Conservation (phyloP, 2,329 filamentous ascomycete genomes). For the Neofusicoccum umdonicola region DNA sequence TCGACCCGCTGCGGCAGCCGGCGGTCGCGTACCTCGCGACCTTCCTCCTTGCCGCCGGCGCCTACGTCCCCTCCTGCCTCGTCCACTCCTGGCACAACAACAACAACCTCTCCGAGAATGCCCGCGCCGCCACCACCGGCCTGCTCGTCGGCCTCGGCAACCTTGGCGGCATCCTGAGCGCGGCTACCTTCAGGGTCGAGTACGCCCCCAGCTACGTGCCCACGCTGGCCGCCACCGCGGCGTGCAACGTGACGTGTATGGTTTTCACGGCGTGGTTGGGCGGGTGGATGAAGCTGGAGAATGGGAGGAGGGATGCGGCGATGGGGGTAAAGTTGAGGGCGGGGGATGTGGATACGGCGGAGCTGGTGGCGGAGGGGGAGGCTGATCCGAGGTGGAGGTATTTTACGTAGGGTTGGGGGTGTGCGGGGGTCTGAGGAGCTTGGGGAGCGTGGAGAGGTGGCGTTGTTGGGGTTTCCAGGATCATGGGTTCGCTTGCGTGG, state of each 20-base stretch:
- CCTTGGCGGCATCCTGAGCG: conserved; percentile 3
- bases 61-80: conserved; percentile 3
- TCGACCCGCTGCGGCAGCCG: neutral
- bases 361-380: conserved; percentile 18
- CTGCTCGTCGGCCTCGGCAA: conserved; percentile 7
- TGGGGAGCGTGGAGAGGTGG: too few relatives aligned
- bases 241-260: conserved; percentile 6
- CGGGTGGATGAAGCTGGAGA: conserved; percentile 15
- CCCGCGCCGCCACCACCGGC: neutral
- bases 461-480: too few relatives aligned
- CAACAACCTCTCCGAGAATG: conserved; percentile 13
- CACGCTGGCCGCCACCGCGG: neutral
- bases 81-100: conserved; percentile 17
- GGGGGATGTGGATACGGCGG: conserved; percentile 1
- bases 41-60: conserved; percentile 11
- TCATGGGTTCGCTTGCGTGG: too few relatives aligned
- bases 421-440: neutral
- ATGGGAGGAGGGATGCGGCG: neutral
- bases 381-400: conserved; percentile 15
- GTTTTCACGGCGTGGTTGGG: neutral
- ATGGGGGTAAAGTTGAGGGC: conserved; percentile 4
- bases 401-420: neutral
- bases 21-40: neutral
- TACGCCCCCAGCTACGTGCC: conserved; percentile 6
- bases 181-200: neutral